phyloP scores from a whole-genome alignment of 2,329 filamentous ascomycete species.

The Cyphellophora attinorum region DNA sequence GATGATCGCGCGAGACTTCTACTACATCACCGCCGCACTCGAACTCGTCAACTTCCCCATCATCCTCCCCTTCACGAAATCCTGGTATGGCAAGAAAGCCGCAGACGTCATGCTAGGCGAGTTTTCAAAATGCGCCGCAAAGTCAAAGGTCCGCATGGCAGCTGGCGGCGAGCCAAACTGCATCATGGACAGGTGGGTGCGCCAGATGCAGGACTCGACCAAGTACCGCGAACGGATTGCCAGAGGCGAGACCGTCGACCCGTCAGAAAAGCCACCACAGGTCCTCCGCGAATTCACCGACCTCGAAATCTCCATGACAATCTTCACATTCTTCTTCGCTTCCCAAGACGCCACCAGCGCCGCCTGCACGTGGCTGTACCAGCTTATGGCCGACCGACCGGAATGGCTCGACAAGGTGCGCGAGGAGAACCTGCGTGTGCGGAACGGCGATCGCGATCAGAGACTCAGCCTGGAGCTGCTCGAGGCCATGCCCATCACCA shows the following conservation, averaged over 20 bases:
- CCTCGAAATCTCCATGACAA: constrained; percentile 81
- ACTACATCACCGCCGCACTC: constrained; percentile 86
- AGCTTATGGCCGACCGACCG: constrained; percentile 86
- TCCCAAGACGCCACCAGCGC: constrained; percentile 95
- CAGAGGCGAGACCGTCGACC: constrained; percentile 58
- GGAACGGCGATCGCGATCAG: constrained; percentile 64
- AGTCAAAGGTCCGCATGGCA: constrained; percentile 86
- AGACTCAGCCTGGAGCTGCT: constrained; percentile 73
- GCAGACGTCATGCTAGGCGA: constrained; percentile 84
- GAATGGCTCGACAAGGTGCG: constrained; percentile 82
- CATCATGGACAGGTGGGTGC: constrained; percentile 93
- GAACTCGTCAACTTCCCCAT: constrained; percentile 98
- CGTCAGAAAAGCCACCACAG: constrained; percentile 69
- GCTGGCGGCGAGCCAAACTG: constrained; percentile 78
- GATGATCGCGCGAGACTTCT: constrained; percentile 94
- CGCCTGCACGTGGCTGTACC: constrained; percentile 90
- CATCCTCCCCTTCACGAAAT: constrained; percentile 88
- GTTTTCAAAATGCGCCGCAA: constrained; percentile 83
- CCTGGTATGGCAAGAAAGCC: constrained; percentile 95
- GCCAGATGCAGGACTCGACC: constrained; percentile 76
- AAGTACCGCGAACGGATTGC: constrained; percentile 70
- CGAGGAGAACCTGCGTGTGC: constrained; percentile 73
- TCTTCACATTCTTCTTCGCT: constrained; percentile 95
- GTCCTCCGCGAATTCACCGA: constrained; percentile 80
- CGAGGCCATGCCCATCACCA: constrained; percentile 81